Conservation (phyloP, 192 early-diverging fungal genomes). For the Gamsiella multidivaricata region DNA sequence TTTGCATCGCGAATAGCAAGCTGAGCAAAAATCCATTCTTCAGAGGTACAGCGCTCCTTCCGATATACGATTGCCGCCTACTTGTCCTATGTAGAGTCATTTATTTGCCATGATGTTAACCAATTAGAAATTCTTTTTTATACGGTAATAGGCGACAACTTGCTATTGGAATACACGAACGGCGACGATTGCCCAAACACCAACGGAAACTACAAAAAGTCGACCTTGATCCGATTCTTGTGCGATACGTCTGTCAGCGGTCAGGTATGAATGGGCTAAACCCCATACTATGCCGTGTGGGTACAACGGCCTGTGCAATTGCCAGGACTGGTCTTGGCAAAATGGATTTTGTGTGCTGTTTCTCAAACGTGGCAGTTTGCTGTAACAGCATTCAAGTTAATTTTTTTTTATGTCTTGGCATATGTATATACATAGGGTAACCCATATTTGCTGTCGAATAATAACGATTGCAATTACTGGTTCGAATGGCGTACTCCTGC, state of each 20-base stretch:
- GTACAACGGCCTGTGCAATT: too few relatives aligned
- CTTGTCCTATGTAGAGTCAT: too few relatives aligned
- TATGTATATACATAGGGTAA: constrained; percentile 34
- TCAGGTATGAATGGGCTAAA: constrained; percentile 29
- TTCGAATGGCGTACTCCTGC: constrained; percentile 56
- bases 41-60: constrained; percentile 32
- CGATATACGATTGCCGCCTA: too few relatives aligned
- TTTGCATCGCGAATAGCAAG: constrained; percentile 14
- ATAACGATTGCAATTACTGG: constrained; percentile 41
- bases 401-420: constrained; percentile 2
- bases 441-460: constrained; percentile 29
- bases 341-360: neutral
- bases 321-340: neutral
- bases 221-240: constrained; percentile 41
- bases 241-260: constrained; percentile 51
- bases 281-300: too few relatives aligned
- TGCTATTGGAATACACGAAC: constrained; percentile 39
- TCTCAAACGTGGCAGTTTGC: neutral
- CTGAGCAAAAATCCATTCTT: constrained; percentile 44
- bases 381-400: neutral
- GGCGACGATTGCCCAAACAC: constrained; percentile 34
- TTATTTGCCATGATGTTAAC: too few relatives aligned
- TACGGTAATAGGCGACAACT: constrained; percentile 28
- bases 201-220: constrained; percentile 10
- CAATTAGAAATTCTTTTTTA: too few relatives aligned